Base-by-base conservation (phyloP, 768 basidiomycete species). In the Serendipita sp. region DNA sequence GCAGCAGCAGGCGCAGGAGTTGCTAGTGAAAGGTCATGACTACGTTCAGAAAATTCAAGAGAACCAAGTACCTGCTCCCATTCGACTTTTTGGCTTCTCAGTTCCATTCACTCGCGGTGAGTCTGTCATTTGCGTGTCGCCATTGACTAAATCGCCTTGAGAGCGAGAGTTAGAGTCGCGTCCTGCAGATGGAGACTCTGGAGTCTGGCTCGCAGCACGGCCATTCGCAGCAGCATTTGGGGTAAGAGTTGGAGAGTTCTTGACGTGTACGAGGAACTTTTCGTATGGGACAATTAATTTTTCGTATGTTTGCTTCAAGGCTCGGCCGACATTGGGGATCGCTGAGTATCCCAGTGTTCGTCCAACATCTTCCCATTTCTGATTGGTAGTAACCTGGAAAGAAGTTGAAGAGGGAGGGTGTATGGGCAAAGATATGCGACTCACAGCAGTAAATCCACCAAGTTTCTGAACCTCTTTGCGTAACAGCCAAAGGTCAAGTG, bases 211-310 rank as follows among this genome's bases (percentile, higher is more conserved):
- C 8, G 55, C 4, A 31, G 8, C 18, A 29, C 36, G 23, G 27
- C 44, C 53, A 58, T 60, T 58, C 50, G 40, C 11, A 55, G 27
- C 23, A 16, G 34, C 43, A 16, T 44, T 8, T 53, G 45, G 52
- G 18, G 63, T 46, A 27, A 27, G 44, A 15, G 73, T 70, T 23
- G 86, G 82, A 34, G 84, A 84, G 69, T 82, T 85, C 66, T 83
- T 81, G 50, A 85, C 88, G 58, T 84, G 81, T 55, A 86, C 82
- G 64, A 84, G 86, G 72, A 91, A 97, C 69, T 89, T 83, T 70
- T 98, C 95, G 70, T 91, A 99, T n/a, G 96, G 96, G 48, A 92
- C 81, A 69, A 99, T 89, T 71, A 99, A 89, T 63, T 87, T 83
- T 65, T 80, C 80, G 74, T 95, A 99, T 3, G 93, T 90, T 69